A percentile compares a stretch with the other conserved stretches of the same genome.
Conservation (phyloP, 2,329 filamentous ascomycete species). For the Penicillium psychrosexuale region DNA sequence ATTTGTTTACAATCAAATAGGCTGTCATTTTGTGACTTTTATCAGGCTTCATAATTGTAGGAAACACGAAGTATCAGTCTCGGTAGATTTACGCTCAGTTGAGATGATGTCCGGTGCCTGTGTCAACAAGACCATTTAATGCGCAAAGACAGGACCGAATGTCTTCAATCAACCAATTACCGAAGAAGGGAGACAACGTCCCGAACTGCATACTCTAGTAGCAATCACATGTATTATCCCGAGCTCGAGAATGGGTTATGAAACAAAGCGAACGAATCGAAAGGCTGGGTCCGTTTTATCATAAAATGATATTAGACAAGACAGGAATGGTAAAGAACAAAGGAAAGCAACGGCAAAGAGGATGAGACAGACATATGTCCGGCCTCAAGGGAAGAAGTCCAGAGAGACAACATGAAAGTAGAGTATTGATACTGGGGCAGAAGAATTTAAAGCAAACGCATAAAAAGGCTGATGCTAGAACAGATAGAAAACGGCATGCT, state of each 20-base stretch:
- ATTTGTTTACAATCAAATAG: background rate
- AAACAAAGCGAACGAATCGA: constrained; percentile 19
- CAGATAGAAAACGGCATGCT: constrained; percentile 20
- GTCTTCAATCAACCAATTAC: background rate
- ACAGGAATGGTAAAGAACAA: constrained; percentile 15
- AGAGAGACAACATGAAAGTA: constrained; percentile 8
- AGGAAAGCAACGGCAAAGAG: constrained; percentile 8
- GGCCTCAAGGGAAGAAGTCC: background rate
- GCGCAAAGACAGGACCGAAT: background rate
- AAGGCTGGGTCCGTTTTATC: constrained; percentile 23
- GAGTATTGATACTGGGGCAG: constrained; percentile 19
- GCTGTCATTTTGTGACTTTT: background rate
- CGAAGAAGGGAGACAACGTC: background rate
- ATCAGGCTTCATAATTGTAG: too few relatives aligned
- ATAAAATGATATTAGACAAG: constrained; percentile 27
- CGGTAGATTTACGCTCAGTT: too few relatives aligned
- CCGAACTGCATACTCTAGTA: background rate
- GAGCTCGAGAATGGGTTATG: constrained; percentile 19
- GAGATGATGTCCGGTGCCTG: background rate
- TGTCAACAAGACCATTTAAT: too few relatives aligned
- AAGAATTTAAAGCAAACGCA: constrained; percentile 15
- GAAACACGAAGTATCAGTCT: too few relatives aligned
- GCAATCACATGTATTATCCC: constrained; percentile 15
- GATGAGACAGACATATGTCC: background rate
- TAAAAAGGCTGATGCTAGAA: constrained; percentile 28